phyloP scores from a whole-genome alignment of 176 grass and related monocot species.

The Ampelocalamus luodianensis region DNA sequence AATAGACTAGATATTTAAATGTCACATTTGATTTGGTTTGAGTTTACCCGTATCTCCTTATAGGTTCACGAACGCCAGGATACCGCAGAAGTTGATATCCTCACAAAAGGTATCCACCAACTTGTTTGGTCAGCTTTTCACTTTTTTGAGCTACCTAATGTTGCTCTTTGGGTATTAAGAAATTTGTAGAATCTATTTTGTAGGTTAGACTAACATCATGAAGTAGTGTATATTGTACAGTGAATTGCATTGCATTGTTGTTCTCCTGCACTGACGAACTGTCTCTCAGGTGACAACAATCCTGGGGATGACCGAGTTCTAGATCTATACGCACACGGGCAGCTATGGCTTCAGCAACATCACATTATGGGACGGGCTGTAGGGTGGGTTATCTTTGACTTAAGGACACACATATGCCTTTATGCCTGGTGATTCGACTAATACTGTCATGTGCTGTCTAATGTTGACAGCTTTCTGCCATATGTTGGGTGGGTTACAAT shows the following conservation, averaged over 20 bases:
- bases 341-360: conserved; percentile 89
- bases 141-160: neutral
- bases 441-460: conserved; percentile 1
- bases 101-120: conserved; percentile 74
- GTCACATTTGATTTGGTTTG: no score
- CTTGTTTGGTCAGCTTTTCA: neutral
- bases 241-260: neutral
- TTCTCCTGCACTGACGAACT: neutral
- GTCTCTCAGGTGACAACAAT: conserved; percentile 75
- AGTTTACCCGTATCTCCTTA: no score
- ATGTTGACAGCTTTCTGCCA: conserved; percentile 64
- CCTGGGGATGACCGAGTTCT: conserved; percentile 78
- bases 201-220: neutral
- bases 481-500: conserved; percentile 85
- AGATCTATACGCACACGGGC: conserved; percentile 77
- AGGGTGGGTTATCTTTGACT: conserved; percentile 51
- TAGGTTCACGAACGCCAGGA: conserved; percentile 47
- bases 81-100: conserved; percentile 63
- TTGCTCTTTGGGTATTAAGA: neutral
- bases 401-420: conserved; percentile 10
- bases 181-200: neutral
- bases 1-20: no score
- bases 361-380: conserved; percentile 86
- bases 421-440: neutral
- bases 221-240: neutral